Base-by-base conservation (phyloP, 768 basidiomycete species). In the Phanerochaete sordida region DNA sequence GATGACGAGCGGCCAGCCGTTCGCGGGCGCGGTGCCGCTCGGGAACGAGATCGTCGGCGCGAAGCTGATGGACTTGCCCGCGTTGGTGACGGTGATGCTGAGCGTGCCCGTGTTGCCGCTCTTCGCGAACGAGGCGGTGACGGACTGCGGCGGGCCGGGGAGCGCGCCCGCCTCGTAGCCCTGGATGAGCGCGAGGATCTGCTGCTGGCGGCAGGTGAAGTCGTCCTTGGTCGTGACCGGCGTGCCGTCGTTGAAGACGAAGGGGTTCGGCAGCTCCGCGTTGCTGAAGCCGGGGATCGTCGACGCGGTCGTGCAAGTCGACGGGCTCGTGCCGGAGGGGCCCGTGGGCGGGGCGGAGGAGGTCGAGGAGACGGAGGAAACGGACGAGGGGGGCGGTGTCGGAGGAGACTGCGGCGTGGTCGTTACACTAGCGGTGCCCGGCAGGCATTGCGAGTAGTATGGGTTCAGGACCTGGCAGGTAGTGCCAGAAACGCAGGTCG, bases 141-240 rank as follows among this genome's bases (percentile, higher is more conserved):
- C 70, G 31, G 72, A 70, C 26, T 73, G 62, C 0, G 84, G 84
- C 66, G 76, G 75, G 19, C 72, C 73, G 0, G 83, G 83, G 23
- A 83, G 70, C 0, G 76, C 75, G 8, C 84, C 84, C 7, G 79
- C 72, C 69, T 86, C 83, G 65, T 81, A 80, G 16, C 72, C 73
- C 66, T 84, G 81, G 65, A 86, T 69, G 26, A 84, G 73, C 33
- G 79, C 70, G 51, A 64, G 69, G 64, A 84, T 79, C 68, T 85
- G 80, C 12, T 73, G 70, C 24, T 76, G 76, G 28, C 83, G 78
- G 66, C 84, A 85, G 9, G 71, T 72, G 77, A 79, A 85, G 60
- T 84, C 78, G 5, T 67, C 78, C 48, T 75, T 75, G 45, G 79
- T 80, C n/a, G 69, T 61, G 13, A 79, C 78, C 21, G 73, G 70